Base-by-base conservation (phyloP, 345 rosid genomes). In the Lepidium didymum region DNA sequence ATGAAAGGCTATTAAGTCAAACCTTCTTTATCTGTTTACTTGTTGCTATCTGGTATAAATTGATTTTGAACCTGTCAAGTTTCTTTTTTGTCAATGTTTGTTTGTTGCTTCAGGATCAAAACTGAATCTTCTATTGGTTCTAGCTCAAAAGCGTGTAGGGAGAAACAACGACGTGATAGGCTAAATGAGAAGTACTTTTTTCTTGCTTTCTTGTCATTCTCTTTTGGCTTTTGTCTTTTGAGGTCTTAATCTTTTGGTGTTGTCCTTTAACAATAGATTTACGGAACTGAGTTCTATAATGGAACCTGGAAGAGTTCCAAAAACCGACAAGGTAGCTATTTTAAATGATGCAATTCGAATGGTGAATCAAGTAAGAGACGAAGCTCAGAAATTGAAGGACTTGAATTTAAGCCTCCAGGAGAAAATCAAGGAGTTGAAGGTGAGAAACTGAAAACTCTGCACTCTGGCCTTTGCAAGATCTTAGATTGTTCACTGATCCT, bases 91-190 rank as follows among this genome's bases (percentile, higher is more conserved):
- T 50, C 37, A 14, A 31, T n/a, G 4, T 33, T 25, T 4, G 33
- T 6, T 45, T 47, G 18, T 45, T 64, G 33, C 45, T 67, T 74
- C 80, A 85, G 84, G 81, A 47, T 63, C 71, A 77, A 85, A 74
- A 51, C 88, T 47, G 84, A 84, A 71, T 52, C 91, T 9, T 82
- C 81, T 46, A 63, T 71, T 64, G 78, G 78, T 31, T 72, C 93
- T 56, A 87, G 83, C 87, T 91, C 99, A 34, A 94, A 94, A 75
- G 99, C 97, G 2, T 87, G 96, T 69, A 84, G 96, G 82, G 99
- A 94, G 86, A 94, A 94, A 83, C 61, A 86, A 85, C 91, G 99
- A 36, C 86, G 99, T 56, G 99, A 91, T 78, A 83, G 74, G 68
- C 87, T 94, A 44, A 94, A 91, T 72, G 99, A 94, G 86, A 94